Evolutionary conservation across 768 basidiomycete genomes (phyloP).

Genomic region (Peribolospora kevripleyi): DNA sequence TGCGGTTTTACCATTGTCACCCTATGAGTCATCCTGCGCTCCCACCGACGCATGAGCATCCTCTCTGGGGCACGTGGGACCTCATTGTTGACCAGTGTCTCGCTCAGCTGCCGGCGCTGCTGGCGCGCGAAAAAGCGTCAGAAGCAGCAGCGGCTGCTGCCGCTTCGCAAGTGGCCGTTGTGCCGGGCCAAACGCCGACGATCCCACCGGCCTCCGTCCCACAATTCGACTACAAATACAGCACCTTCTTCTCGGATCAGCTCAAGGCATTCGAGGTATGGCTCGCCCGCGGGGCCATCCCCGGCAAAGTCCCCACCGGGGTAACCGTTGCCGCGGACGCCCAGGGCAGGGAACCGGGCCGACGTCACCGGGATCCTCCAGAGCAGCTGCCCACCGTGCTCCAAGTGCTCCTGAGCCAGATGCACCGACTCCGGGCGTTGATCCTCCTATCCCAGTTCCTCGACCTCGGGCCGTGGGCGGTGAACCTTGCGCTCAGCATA

Average conservation of each 20-base stretch:
- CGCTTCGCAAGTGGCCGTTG: slow-evolving; percentile 1
- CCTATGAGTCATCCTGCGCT: slow-evolving; percentile 79
- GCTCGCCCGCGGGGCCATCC: slow-evolving; percentile 76
- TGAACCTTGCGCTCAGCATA: slow-evolving; percentile 79
- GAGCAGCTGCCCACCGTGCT: slow-evolving; percentile 94
- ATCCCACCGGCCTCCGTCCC: slow-evolving; percentile 20
- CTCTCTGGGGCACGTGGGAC: slow-evolving; percentile 94
- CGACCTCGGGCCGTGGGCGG: slow-evolving; percentile 96
- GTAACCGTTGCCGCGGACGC: neutral
- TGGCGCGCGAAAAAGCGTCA: slow-evolving; percentile 21
- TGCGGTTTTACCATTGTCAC: slow-evolving; percentile 93
- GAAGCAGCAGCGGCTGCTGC: slow-evolving; percentile 3
- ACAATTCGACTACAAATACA: slow-evolving; percentile 53
- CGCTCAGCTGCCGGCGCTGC: slow-evolving; percentile 67
- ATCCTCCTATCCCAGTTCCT: slow-evolving; percentile 92
- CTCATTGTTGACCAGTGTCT: slow-evolving; percentile 83
- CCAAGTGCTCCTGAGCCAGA: slow-evolving; percentile 87
- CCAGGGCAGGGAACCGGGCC: neutral
- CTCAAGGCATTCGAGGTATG: slow-evolving; percentile 94
- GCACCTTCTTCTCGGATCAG: slow-evolving; percentile 83
- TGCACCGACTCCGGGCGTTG: slow-evolving; percentile 79
- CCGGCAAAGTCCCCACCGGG: neutral
- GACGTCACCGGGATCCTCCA: slow-evolving; percentile 34
- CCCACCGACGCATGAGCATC: slow-evolving; percentile 87
- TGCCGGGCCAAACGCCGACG: slow-evolving; percentile 12